A percentile compares a stretch with the other conserved stretches of the same genome.
Evolutionary conservation across 257 asterid genomes (phyloP).

Genomic region (Nicotiana undulata): DNA sequence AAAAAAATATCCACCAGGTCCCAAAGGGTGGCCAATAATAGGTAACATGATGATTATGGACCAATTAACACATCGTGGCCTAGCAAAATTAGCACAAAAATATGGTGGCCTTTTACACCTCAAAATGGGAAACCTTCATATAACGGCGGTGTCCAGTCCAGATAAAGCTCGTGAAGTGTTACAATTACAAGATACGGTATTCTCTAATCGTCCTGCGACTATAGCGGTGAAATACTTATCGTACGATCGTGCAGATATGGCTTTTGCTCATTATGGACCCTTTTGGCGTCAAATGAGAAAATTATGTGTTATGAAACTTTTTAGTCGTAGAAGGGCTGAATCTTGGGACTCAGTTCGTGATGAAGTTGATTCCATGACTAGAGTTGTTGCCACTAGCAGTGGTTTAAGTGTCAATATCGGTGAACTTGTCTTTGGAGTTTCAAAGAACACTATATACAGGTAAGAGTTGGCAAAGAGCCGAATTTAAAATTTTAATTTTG

Average conservation of each 20-base stretch:
- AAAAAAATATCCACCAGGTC: constrained; percentile 58
- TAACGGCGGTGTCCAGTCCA: constrained; percentile 49
- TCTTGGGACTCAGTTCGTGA: constrained; percentile 73
- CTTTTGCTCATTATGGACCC: constrained; percentile 69
- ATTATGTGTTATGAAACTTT: constrained; percentile 60
- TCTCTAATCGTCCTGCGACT: constrained; percentile 58
- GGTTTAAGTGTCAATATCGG: constrained; percentile 46
- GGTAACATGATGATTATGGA: constrained; percentile 52
- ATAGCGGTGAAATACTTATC: constrained; percentile 49
- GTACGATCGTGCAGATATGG: constrained; percentile 66
- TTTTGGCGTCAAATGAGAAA: constrained; percentile 81
- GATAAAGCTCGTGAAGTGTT: constrained; percentile 49
- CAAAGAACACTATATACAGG: constrained; percentile 37
- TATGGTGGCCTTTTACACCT: constrained; percentile 43
- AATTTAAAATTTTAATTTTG: too few species aligned
- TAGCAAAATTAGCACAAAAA: constrained; percentile 35
- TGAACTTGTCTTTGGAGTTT: constrained; percentile 53
- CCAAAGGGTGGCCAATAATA: constrained; percentile 52
- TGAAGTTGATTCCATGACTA: constrained; percentile 46
- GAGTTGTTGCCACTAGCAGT: constrained; percentile 18
- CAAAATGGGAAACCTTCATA: constrained; percentile 11
- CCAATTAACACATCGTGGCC: constrained; percentile 53
- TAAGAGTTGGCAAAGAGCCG: background rate
- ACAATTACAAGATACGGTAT: constrained; percentile 50
- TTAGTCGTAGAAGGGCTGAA: constrained; percentile 62